Evolutionary conservation across 1,284 basidiomycete species (phyloP), one percentile per base, ranked within the genome.

Genomic region (Ganoderma lucidum): DNA sequence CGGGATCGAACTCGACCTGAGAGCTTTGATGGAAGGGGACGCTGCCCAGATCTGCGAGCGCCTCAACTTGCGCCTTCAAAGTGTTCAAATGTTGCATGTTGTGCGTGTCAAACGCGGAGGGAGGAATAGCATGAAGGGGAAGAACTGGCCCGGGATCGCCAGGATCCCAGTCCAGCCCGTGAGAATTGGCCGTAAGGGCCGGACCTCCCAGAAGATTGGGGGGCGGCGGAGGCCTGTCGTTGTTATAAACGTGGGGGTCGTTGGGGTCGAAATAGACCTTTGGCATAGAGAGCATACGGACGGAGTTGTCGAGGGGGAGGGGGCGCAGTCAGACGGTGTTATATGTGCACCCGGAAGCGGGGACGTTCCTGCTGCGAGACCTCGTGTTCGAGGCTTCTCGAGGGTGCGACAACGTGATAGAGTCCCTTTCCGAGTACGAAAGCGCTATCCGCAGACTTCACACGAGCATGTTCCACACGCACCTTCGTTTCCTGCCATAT

Each of bases 311-410:
- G 32, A 35, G 32, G 19, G 23, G 48, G 19, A 59, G 19, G 3
- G 35, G 19, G 19, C 19, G 4, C 35, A 23, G 19, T 59, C 35
- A n/a, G 10, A 12, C 19, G 2, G 35, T 19, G 35, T 23, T 59
- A 59, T 39, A 59, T 59, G 35, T n/a, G n/a, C 17, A 2, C n/a
- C 37, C 35, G 56, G 8, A 19, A 59, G 35, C 55, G 55, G 35
- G 14, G 28, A 56, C 6, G 55, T 56, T 32, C 30, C 56, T 9
- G 32, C 56, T 59, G 56, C 56, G 56, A 59, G 15, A 9, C 35
- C 56, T 30, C 56, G 56, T 59, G 56, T n/a, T 12, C 10, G 35
- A 19, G 56, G 35, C 56, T 59, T 59, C 56, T 59, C 19, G 56
- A 10, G n/a, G 56, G 14, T 19, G 17, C 15, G 32, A 32, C 19